Percentiles rank a stretch among this genome's conserved stretches.
phyloP scores from a whole-genome alignment of 768 basidiomycete genomes.

The Collybia sordida region DNA sequence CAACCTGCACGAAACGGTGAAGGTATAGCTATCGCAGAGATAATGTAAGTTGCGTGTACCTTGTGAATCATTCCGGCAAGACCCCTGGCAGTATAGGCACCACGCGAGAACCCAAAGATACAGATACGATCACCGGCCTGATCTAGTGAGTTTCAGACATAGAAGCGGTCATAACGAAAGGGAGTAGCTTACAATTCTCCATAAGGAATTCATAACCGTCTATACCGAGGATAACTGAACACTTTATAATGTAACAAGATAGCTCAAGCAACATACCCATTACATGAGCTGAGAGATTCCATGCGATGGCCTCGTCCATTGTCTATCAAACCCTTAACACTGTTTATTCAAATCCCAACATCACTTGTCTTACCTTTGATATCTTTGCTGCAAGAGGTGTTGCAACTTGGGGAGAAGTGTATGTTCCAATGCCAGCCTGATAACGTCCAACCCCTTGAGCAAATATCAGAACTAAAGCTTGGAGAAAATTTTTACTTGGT shows the following conservation, averaged over 20 bases:
- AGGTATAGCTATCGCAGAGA: not conserved
- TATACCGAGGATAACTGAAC: slow-evolving; percentile 10
- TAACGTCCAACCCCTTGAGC: not conserved
- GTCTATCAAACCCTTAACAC: slow-evolving; percentile 17
- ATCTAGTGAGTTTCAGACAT: slow-evolving; percentile 3
- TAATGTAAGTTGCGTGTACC: slow-evolving; percentile 21
- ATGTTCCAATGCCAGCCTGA: slow-evolving; percentile 57
- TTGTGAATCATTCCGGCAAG: slow-evolving; percentile 59
- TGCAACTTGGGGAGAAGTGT: slow-evolving; percentile 41
- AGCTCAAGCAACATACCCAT: slow-evolving; percentile 30
- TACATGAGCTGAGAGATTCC: slow-evolving; percentile 52
- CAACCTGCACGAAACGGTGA: slow-evolving; percentile 11
- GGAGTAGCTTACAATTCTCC: slow-evolving; percentile 44
- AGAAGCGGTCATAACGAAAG: not conserved
- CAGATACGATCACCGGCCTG: slow-evolving; percentile 50
- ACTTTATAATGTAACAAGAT: not conserved
- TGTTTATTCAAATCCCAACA: not conserved
- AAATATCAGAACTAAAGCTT: not conserved
- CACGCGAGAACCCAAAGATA: slow-evolving; percentile 68
- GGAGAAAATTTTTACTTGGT: slow-evolving; percentile 38
- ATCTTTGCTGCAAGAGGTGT: slow-evolving; percentile 32
- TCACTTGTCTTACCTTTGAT: not conserved
- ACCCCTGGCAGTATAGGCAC: slow-evolving; percentile 53
- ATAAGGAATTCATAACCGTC: slow-evolving; percentile 59
- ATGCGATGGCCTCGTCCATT: slow-evolving; percentile 43